Evolutionary conservation across 2,329 filamentous ascomycete species (phyloP).

Genomic region (Mycosphaerella sp.): DNA sequence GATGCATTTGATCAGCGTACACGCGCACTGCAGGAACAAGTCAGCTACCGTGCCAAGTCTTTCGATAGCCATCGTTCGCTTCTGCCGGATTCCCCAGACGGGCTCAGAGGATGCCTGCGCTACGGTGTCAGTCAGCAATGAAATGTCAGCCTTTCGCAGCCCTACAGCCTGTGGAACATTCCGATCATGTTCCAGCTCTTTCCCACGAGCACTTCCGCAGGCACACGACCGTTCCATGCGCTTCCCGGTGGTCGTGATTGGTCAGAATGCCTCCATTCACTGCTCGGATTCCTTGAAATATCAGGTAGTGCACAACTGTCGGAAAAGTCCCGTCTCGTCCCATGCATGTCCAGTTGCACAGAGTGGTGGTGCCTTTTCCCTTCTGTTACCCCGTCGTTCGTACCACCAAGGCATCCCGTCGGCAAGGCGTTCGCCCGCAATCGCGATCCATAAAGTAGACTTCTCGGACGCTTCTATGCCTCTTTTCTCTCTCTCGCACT

Average conservation of each 20-base stretch:
- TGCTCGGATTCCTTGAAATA: neutral
- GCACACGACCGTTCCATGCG: neutral
- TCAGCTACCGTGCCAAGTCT: neutral
- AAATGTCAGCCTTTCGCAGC: neutral
- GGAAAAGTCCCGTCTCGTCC: neutral
- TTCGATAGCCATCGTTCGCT: neutral
- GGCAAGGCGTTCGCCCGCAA: neutral
- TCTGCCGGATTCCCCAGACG: neutral
- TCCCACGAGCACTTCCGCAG: neutral
- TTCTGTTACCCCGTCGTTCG: neutral
- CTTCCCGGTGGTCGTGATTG: neutral
- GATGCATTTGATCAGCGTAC: neutral
- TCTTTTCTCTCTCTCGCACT: neutral
- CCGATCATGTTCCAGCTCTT: neutral
- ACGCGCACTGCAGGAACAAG: neutral
- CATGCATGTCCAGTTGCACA: neutral
- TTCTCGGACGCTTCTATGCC: neutral
- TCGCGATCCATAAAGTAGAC: neutral
- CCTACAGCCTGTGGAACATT: neutral
- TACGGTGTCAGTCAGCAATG: neutral
- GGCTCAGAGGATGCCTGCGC: neutral
- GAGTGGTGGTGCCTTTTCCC: neutral
- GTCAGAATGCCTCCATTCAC: neutral
- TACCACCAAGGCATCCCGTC: neutral
- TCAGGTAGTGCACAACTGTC: neutral